Evolutionary conservation across 139 green algal species (phyloP), one percentile per base, ranked within the genome.

Genomic region (Coccomyxa sp.): DNA sequence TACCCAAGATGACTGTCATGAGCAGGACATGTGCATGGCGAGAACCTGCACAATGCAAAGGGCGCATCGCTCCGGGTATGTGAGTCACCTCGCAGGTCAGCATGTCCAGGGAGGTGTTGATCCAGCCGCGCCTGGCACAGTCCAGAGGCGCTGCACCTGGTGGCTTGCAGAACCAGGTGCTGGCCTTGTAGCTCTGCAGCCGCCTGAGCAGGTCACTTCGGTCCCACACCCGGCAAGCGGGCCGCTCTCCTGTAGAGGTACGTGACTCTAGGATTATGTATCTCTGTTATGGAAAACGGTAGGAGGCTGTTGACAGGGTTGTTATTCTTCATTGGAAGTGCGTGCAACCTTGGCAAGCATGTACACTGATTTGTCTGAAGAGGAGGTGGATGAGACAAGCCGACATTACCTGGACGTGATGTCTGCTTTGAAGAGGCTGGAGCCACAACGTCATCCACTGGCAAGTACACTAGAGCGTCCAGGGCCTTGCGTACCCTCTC

Each of bases 81-180:
- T 12, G 39, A 31, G 68, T 7, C 79, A 87, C 82, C 81, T 94
- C 88, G 83, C 91, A 95, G 24, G 44, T 71, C 5, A 95, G 82
- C 69, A 84, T 74, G 82, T 95, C 91, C 10, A 74, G 37, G 7
- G 58, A 81, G 0, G 80, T 69, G 80, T 95, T 95, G 29, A 83
- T 55, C 91, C 90, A 95, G 6, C 91, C 91, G 4, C 84, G 76
- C 12, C 87, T 69, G 7, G 91, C 89, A 50, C 91, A 94, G n/a
- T 85, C 82, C 24, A 93, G 78, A 0, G 91, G 81, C 3, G 81
- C 82, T 8, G 91, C 88, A 5, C 68, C 40, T 1, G 76, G 74
- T 10, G 91, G 91, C 82, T 95, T 95, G 68, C 58, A 81, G 54
- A 95, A 95, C 91, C 91, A 95, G 22, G 89, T 94, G 70, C 81